Evolutionary conservation across 371 early-diverging fungal species (phyloP).

Genomic region (Umbelopsis sp.): DNA sequence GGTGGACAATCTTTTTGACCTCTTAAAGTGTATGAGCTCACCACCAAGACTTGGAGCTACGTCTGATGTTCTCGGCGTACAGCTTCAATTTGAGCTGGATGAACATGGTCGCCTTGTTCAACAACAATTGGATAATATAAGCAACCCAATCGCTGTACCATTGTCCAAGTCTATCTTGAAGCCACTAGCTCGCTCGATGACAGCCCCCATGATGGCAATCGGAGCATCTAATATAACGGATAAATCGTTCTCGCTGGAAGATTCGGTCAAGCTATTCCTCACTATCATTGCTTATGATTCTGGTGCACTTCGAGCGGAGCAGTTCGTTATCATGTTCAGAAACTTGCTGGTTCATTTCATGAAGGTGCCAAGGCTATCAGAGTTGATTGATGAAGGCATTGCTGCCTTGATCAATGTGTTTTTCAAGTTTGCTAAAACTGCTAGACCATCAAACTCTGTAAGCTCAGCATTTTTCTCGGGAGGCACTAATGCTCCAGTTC

Average conservation of each 20-base stretch:
- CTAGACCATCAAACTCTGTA: slow-evolving; percentile 36
- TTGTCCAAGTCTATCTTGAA: slow-evolving; percentile 44
- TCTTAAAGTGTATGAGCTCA: slow-evolving; percentile 50
- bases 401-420: slow-evolving; percentile 60
- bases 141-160: slow-evolving; percentile 43
- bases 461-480: slow-evolving; percentile 1
- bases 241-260: slow-evolving; percentile 51
- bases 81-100: slow-evolving; percentile 53
- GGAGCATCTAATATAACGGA: slow-evolving; percentile 37
- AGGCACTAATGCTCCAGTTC: not conserved
- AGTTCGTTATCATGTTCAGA: slow-evolving; percentile 61
- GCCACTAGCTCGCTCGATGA: slow-evolving; percentile 41
- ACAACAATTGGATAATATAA: slow-evolving; percentile 48
- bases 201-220: slow-evolving; percentile 41
- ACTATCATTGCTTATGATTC: slow-evolving; percentile 73
- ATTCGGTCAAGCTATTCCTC: slow-evolving; percentile 64
- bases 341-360: slow-evolving; percentile 52
- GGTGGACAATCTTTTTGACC: slow-evolving; percentile 43
- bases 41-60: slow-evolving; percentile 45
- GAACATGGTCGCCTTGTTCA: slow-evolving; percentile 51
- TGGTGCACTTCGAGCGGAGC: slow-evolving; percentile 66
- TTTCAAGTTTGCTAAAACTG: slow-evolving; percentile 55
- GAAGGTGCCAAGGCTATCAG: slow-evolving; percentile 28
- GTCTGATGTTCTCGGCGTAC: slow-evolving; percentile 48
- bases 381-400: slow-evolving; percentile 57